A percentile compares a stretch with the other conserved stretches of the same genome.
Conservation (phyloP, 2,329 filamentous ascomycete species). For the Cytospora mali region DNA sequence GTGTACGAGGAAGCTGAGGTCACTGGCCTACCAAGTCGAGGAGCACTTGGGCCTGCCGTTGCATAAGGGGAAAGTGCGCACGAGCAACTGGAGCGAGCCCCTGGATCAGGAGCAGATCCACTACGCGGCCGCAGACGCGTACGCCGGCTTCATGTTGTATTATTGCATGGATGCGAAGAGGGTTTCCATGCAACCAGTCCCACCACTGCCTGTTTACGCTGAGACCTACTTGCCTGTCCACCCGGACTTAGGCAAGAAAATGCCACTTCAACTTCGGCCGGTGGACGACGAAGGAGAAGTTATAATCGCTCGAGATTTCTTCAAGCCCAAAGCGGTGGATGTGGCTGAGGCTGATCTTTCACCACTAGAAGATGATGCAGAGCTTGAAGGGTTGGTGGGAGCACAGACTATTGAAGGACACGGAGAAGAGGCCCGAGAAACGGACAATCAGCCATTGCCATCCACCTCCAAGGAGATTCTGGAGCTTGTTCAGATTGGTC, state of each 20-base stretch:
- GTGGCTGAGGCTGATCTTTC: background rate
- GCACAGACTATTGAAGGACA: background rate
- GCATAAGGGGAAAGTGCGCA: slow-evolving; percentile 73
- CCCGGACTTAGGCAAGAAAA: slow-evolving; percentile 36
- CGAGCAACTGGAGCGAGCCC: slow-evolving; percentile 71
- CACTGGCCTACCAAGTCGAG: slow-evolving; percentile 69
- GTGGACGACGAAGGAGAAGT: background rate
- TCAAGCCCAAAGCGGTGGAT: background rate
- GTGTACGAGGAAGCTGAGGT: slow-evolving; percentile 57
- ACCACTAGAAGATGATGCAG: background rate
- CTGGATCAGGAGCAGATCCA: slow-evolving; percentile 68
- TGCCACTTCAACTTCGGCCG: slow-evolving; percentile 3
- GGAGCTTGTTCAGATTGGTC: slow-evolving; percentile 5
- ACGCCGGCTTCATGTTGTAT: slow-evolving; percentile 75
- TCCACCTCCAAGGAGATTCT: background rate
- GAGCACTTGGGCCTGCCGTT: slow-evolving; percentile 74
- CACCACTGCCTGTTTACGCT: slow-evolving; percentile 68
- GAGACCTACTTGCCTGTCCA: slow-evolving; percentile 68
- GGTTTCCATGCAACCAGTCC: slow-evolving; percentile 65
- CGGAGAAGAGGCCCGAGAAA: background rate
- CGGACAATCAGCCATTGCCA: background rate
- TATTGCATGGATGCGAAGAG: slow-evolving; percentile 71
- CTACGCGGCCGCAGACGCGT: slow-evolving; percentile 81
- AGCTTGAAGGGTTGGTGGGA: background rate
- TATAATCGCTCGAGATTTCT: slow-evolving; percentile 13